Evolutionary conservation across 768 basidiomycete genomes (phyloP), one percentile per base, ranked within the genome.

Genomic region (Boletus rubropictus): DNA sequence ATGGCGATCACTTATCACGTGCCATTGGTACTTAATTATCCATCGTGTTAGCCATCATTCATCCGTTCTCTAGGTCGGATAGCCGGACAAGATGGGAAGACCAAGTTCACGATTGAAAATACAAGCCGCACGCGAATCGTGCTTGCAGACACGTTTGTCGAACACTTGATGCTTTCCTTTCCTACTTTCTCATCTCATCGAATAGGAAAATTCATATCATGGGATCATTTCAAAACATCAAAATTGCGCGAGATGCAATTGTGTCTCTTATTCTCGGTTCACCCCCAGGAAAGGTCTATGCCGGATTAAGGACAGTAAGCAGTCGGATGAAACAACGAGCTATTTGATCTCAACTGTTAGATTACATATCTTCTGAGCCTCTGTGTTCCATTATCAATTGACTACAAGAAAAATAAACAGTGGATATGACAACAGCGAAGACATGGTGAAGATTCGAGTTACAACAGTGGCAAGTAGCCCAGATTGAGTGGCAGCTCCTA

Each of bases 171-270:
- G 8, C 22, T 8, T 25, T 25, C 35, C 4, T 43, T 10, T 18
- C 7, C 32, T 15, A 14, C 41, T 33, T 51, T 42, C 38, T 58
- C 17, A 62, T 31, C 17, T 17, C 24, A 17, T 52, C 18, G 51
- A 52, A 6, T 59, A 96, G 94, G 24, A 94, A 96, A 79, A 96
- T 99, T 32, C 94, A 97, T 58, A 97, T 99, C 57, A 84, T 99
- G 67, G 96, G 96, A 20, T 95, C 94, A 14, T 97, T 96, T 72
- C 90, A 94, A 73, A 96, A 96, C 62, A 98, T 99, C 75, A 96
- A 95, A 69, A 80, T 98, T 48, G 96, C 96, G 0, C 79, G 94
- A 47, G 95, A 97, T 66, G 93, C 96, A 6, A 84, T 99, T 52
- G 94, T 96, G 22, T 92, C 90, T 12, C 79, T 96, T 17, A 97